These are phyloP conservation scores for Fusarium hainanense DNA, from an alignment of 2,329 filamentous ascomycete species.

Conservation along the genomic window DNA sequence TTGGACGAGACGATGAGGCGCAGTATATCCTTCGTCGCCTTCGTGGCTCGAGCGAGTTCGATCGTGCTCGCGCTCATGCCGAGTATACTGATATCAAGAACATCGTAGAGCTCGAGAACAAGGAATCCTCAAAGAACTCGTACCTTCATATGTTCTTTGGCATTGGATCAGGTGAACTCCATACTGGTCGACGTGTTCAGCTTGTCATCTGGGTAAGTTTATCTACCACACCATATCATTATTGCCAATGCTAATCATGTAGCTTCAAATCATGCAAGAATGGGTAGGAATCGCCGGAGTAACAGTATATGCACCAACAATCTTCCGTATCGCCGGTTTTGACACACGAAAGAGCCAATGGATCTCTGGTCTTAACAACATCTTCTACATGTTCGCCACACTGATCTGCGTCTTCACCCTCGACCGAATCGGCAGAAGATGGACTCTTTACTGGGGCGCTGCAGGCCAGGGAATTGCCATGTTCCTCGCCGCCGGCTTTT, in stretches of 20 bases:
- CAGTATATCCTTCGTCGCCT: constrained; percentile 72
- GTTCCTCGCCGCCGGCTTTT: constrained; percentile 69
- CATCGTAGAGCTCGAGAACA: constrained; percentile 59
- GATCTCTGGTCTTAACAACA: constrained; percentile 68
- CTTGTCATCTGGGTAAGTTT: constrained; percentile 71
- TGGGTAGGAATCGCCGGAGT: constrained; percentile 70
- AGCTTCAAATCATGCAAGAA: constrained; percentile 38
- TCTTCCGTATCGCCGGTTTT: constrained; percentile 76
- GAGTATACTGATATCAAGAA: constrained; percentile 77
- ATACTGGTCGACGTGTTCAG: constrained; percentile 74
- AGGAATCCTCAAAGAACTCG: constrained; percentile 69
- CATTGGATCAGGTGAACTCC: constrained; percentile 71
- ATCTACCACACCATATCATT: accelerated
- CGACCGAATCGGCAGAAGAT: constrained; percentile 74
- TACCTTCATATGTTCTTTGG: constrained; percentile 76
- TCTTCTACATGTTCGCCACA: constrained; percentile 70
- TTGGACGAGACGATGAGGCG: constrained; percentile 73
- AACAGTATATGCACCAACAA: constrained; percentile 67
- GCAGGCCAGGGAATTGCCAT: constrained; percentile 72
- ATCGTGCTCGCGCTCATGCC: constrained; percentile 64
- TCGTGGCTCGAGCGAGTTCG: constrained; percentile 67
- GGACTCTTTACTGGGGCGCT: constrained; percentile 77
- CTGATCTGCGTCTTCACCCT: constrained; percentile 77
- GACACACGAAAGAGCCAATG: constrained; percentile 69
- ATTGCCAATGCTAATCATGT: accelerated